These are phyloP conservation scores for Alternaria dauci DNA, from an alignment of 2,329 filamentous ascomycete species.

Conservation along the genomic window DNA sequence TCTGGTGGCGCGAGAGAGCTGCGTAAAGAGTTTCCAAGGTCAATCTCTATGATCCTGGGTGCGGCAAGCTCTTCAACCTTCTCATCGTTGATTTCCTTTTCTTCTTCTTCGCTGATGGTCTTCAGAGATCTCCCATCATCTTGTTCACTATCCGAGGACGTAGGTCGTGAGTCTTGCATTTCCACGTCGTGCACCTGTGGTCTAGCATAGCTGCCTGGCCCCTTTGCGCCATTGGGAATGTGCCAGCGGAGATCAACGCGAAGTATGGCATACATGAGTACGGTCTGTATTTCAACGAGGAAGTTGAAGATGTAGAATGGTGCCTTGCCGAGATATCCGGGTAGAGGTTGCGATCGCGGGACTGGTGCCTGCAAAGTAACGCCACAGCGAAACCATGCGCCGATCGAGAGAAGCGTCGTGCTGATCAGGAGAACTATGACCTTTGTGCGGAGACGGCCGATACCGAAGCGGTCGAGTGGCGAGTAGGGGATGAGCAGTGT, in stretches of 20 bases:
- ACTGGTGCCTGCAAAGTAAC: slow-evolving; percentile 61
- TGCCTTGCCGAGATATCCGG: slow-evolving; percentile 74
- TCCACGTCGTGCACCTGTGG: slow-evolving; percentile 24
- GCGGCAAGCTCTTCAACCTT: slow-evolving; percentile 4
- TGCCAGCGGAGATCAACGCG: slow-evolving; percentile 80
- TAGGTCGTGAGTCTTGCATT: slow-evolving; percentile 27
- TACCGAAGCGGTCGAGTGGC: slow-evolving; percentile 67
- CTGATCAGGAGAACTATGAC: slow-evolving; percentile 69
- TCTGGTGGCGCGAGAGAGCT: slow-evolving; percentile 2
- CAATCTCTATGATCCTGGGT: slow-evolving; percentile 12
- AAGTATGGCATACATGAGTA: slow-evolving; percentile 70
- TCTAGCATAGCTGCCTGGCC: slow-evolving; percentile 45
- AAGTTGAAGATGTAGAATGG: slow-evolving; percentile 86
- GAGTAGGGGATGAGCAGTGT: slow-evolving; percentile 58
- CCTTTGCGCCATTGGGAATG: slow-evolving; percentile 73
- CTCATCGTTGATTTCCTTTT: slow-evolving; percentile 5
- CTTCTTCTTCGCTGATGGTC: slow-evolving; percentile 7
- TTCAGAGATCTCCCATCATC: slow-evolving; percentile 1
- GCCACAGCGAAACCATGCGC: slow-evolving; percentile 73
- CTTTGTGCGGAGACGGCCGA: slow-evolving; percentile 73
- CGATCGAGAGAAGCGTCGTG: slow-evolving; percentile 68
- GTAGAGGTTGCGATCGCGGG: slow-evolving; percentile 61
- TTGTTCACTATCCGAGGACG: slow-evolving; percentile 12
- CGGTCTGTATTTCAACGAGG: slow-evolving; percentile 73
- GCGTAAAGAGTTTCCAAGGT: slow-evolving; percentile 10